Evolutionary conservation across 306 rosid species (phyloP), one percentile per base, ranked within the genome.

Genomic region (Dryas drummondii): DNA sequence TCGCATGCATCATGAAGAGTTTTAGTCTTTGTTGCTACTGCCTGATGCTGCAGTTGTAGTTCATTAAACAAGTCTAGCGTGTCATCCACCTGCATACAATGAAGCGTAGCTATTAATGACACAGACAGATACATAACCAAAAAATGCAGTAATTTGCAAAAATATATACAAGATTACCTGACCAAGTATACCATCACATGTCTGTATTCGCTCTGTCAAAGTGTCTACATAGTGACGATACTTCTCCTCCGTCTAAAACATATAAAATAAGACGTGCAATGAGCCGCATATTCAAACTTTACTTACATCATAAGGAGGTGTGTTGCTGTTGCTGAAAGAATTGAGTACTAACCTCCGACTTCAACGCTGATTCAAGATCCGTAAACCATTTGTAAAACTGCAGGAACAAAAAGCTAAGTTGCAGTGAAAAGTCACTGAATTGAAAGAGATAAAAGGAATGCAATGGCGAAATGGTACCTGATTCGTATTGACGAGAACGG

Each of bases 1-100:
- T 96, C 99, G 65, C 98, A 96, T 7, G 99, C 99, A 83, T 92
- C 99, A 73, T 96, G 99, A 68, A 96, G 98, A 2, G 99, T 96
- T 87, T 90, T 92, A 52, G 99, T 96, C 92, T 92, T 96, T 22
- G 93, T 92, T 72, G 98, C 97, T 37, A 96, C 98, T 45, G 98
- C 98, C 75, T 90, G 93, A 85, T 96, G 99, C 84, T 96, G 97
- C 86, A 87, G 74, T 65, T 96, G 98, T 53, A 96, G 81, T 42
- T 90, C 98, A 27, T 90, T 89, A 82, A 92, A 92, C 70, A 88
- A 84, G 78, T 86, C 97, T 16, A 92, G 69, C 9, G 99, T 92
- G 70, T 87, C 97, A 79, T 92, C 98, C 58, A 96, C 98, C 99
- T 96, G 90, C 86, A 82, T 1, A 56, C 9, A 76, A 76, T 10